Evolutionary conservation across 805 yeast genomes (phyloP).

Genomic region (Starmerella etchellsii): DNA sequence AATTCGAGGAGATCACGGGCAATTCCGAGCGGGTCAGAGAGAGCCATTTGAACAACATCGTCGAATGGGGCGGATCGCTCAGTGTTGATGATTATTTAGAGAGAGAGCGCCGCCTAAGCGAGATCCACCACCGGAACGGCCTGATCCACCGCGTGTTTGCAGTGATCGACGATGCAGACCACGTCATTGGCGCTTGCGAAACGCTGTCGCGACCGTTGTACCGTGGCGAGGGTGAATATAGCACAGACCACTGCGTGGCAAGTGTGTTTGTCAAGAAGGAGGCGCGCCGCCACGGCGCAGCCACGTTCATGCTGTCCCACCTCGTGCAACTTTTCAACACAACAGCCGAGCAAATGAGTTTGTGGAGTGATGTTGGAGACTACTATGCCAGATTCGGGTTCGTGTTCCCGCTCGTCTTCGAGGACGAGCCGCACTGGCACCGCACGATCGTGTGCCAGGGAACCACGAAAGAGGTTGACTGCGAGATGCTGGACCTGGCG

Average conservation of each 20-base stretch:
- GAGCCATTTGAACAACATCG: conserved; percentile 3
- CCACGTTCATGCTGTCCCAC: conserved; percentile 1
- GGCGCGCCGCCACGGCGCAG: conserved; percentile 8
- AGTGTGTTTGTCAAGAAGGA: conserved; percentile 8
- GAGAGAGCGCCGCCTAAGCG: conserved; percentile 4
- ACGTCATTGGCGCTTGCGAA: conserved; percentile 10
- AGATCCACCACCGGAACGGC: neutral
- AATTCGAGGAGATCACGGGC: conserved; percentile 8
- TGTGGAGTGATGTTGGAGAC: conserved; percentile 17
- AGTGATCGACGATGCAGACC: neutral
- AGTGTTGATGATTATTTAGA: conserved; percentile 5
- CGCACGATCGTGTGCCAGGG: conserved; percentile 2
- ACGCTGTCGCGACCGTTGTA: conserved; percentile 14
- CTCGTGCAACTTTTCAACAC: neutral
- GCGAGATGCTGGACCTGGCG: neutral
- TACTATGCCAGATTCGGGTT: conserved; percentile 12
- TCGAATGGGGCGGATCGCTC: conserved; percentile 12
- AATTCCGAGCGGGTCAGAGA: conserved; percentile 1
- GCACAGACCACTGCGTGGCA: conserved; percentile 11
- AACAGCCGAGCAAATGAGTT: conserved; percentile 5
- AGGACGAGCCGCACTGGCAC: conserved; percentile 3
- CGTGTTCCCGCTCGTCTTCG: conserved; percentile 3
- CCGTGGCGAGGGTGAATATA: conserved; percentile 3
- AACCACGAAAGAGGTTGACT: neutral
- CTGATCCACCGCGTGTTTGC: conserved; percentile 7